Evolutionary conservation across 805 yeast species (phyloP).

Genomic region (Candida morakotiae): DNA sequence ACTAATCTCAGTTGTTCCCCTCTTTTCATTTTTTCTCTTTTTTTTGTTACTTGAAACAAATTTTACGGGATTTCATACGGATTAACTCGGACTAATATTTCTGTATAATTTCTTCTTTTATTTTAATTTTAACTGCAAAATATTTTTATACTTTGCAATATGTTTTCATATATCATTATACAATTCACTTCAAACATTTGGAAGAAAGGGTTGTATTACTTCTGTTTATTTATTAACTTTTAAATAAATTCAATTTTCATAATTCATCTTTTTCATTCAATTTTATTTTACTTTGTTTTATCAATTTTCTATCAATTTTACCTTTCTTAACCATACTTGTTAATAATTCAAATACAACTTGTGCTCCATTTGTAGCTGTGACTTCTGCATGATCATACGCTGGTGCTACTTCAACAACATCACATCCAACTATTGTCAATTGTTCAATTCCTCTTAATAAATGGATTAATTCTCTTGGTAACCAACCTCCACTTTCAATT

Average conservation of each 20-base stretch:
- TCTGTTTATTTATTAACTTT: no score
- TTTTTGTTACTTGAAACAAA: no score
- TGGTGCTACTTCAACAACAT: constrained; percentile 59
- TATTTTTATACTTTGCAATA: no score
- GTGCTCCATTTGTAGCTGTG: constrained; percentile 68
- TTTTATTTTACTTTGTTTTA: constrained; percentile 3
- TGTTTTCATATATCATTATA: no score
- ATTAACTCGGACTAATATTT: constrained; percentile 2
- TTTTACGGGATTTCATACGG: no score
- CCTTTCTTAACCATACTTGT: constrained; percentile 71
- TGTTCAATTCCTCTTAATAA: constrained; percentile 42
- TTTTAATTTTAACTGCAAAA: no score
- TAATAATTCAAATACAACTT: constrained; percentile 63
- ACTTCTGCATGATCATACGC: constrained; percentile 62
- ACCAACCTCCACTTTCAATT: constrained; percentile 56
- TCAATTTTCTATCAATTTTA: constrained; percentile 9
- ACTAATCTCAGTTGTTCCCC: no score
- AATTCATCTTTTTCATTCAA: constrained; percentile 2
- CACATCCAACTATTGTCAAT: constrained; percentile 51
- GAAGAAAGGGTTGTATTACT: no score
- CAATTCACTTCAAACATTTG: no score
- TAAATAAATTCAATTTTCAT: background rate
- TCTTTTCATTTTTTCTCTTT: no score
- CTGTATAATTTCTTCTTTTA: no score
- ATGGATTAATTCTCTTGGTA: constrained; percentile 51